These are phyloP conservation scores for Trichoderma virens DNA, from an alignment of 495 filamentous ascomycete species.

Conservation along the genomic window DNA sequence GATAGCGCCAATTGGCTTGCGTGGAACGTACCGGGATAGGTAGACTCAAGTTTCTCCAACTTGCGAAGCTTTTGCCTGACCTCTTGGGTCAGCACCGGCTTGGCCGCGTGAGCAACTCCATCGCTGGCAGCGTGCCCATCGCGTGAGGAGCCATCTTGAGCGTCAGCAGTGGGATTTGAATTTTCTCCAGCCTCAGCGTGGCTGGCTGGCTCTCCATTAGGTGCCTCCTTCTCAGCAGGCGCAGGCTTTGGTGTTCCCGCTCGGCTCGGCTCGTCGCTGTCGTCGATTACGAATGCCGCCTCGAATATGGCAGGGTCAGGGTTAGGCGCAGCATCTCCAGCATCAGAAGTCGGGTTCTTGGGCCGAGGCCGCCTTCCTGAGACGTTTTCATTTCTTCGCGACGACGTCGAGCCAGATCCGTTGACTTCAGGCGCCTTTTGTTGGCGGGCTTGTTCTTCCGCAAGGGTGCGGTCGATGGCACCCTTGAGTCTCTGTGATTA, in stretches of 20 bases:
- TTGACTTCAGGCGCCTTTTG: constrained; percentile 28
- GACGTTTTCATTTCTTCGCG: constrained; percentile 19
- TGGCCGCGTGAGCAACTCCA: constrained; percentile 10
- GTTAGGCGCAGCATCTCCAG: constrained; percentile 38
- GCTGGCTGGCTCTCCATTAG: constrained; percentile 24
- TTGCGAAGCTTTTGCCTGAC: constrained; percentile 63
- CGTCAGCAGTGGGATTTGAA: not conserved
- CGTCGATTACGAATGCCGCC: constrained; percentile 71
- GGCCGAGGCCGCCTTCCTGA: constrained; percentile 35
- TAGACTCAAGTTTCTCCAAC: constrained; percentile 77
- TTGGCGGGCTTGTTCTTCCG: constrained; percentile 81
- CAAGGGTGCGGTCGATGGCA: constrained; percentile 76
- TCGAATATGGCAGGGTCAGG: constrained; percentile 84
- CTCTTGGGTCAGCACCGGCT: constrained; percentile 62
- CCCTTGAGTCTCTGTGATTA: constrained; percentile 66
- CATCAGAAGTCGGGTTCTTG: constrained; percentile 41
- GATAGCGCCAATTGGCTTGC: not conserved
- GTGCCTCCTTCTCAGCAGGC: constrained; percentile 18
- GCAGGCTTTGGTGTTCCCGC: constrained; percentile 45
- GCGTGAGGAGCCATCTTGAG: not conserved
- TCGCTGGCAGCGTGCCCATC: constrained; percentile 2
- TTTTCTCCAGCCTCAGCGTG: constrained; percentile 17
- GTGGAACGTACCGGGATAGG: constrained; percentile 63
- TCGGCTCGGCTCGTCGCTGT: constrained; percentile 52
- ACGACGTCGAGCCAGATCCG: constrained; percentile 39